phyloP scores from a whole-genome alignment of 2,329 filamentous ascomycete species.

The Xylaria sp. region DNA sequence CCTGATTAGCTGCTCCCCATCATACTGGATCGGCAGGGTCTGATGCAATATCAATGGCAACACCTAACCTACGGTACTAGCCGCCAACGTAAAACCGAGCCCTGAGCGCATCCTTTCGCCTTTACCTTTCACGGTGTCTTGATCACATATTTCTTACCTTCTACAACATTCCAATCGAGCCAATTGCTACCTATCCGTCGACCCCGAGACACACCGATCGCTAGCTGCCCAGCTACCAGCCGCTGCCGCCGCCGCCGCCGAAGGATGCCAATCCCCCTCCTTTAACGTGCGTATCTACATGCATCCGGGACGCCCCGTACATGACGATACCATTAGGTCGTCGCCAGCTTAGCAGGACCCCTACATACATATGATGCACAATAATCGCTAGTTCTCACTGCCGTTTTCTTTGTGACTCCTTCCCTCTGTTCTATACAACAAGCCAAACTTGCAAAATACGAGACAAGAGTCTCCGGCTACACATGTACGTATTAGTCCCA shows the following conservation, averaged over 20 bases:
- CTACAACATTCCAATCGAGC: slow-evolving; percentile 26
- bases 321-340: background rate
- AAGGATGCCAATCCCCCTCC: slow-evolving; percentile 17
- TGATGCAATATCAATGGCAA: background rate
- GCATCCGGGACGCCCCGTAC: background rate
- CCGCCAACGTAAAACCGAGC: background rate
- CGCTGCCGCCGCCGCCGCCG: slow-evolving; percentile 3
- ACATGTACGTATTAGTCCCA: background rate
- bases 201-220: slow-evolving; percentile 3
- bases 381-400: background rate
- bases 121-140: background rate
- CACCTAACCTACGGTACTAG: background rate
- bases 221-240: too few relatives aligned
- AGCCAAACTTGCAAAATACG: slow-evolving; percentile 2
- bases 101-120: background rate
- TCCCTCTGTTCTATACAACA: background rate
- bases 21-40: background rate
- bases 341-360: too few relatives aligned
- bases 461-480: slow-evolving; percentile 1
- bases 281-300: background rate
- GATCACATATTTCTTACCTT: slow-evolving; percentile 1
- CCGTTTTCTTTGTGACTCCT: background rate
- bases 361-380: too few relatives aligned
- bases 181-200: slow-evolving; percentile 12
- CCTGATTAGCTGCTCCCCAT: background rate